phyloP scores from a whole-genome alignment of 2,329 filamentous ascomycete genomes.

The Penicillium sp. region DNA sequence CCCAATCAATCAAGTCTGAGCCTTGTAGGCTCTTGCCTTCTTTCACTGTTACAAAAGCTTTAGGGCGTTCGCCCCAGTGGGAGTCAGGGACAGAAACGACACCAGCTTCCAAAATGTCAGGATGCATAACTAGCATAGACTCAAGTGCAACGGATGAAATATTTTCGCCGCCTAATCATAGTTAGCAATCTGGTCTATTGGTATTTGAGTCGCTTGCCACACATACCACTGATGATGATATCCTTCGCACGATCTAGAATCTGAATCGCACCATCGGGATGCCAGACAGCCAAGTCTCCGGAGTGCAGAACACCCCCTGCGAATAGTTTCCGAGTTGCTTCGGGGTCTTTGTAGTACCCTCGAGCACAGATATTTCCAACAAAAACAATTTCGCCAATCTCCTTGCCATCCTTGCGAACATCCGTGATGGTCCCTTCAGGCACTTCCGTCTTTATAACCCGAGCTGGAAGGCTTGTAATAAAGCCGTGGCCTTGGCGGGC shows the following conservation, averaged over 20 bases:
- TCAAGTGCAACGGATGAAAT: constrained; percentile 93
- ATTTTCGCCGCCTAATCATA: constrained; percentile 76
- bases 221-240: constrained; percentile 88
- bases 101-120: constrained; percentile 83
- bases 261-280: constrained; percentile 84
- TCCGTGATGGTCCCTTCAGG: constrained; percentile 65
- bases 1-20: constrained; percentile 79
- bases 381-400: constrained; percentile 84
- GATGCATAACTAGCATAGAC: constrained; percentile 82
- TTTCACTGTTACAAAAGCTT: constrained; percentile 85
- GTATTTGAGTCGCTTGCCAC: neutral
- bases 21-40: constrained; percentile 60
- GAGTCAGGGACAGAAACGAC: constrained; percentile 84
- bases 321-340: constrained; percentile 83
- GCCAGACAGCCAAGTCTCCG: constrained; percentile 90
- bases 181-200: neutral
- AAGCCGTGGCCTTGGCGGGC: constrained; percentile 92
- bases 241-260: constrained; percentile 94
- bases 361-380: constrained; percentile 86
- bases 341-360: constrained; percentile 87
- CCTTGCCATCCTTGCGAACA: constrained; percentile 66
- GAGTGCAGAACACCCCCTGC: constrained; percentile 82
- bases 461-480: constrained; percentile 73
- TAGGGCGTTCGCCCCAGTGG: constrained; percentile 95
- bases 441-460: constrained; percentile 77